Conservation (phyloP, 306 rosid genomes). For the Casuarina glauca region DNA sequence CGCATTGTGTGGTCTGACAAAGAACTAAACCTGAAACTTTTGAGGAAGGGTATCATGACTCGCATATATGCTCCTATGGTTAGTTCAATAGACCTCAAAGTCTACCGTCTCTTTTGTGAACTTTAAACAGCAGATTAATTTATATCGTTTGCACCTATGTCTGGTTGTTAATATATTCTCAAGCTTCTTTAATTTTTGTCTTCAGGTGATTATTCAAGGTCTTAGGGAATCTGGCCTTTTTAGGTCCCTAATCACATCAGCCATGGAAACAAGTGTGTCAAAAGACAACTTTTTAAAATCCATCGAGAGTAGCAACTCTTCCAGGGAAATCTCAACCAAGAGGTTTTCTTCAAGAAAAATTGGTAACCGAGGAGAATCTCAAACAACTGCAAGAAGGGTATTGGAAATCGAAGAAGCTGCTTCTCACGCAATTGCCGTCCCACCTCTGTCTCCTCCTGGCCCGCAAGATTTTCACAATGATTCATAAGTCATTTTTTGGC, state of each 20-base stretch:
- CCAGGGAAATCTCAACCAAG: constrained; percentile 46
- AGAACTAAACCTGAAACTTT: constrained; percentile 59
- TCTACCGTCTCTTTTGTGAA: constrained; percentile 16
- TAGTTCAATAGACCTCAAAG: constrained; percentile 24
- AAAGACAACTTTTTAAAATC: constrained; percentile 69
- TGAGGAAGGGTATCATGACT: constrained; percentile 82
- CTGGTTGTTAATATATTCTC: constrained; percentile 4
- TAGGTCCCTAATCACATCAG: constrained; percentile 61
- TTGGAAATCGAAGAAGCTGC: constrained; percentile 48
- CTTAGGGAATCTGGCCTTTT: constrained; percentile 80
- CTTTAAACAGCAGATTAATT: neutral
- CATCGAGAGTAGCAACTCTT: constrained; percentile 68
- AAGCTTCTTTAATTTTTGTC: constrained; percentile 18
- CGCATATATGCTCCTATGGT: constrained; percentile 90
- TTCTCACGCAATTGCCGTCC: constrained; percentile 56
- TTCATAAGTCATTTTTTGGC: constrained; percentile 16
- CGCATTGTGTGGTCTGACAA: constrained; percentile 84
- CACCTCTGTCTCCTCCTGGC: constrained; percentile 81
- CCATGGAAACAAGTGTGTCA: constrained; percentile 49
- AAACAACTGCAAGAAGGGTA: constrained; percentile 65
- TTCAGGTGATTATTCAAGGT: constrained; percentile 76
- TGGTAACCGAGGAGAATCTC: constrained; percentile 48
- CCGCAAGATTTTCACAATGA: constrained; percentile 33
- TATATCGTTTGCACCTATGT: neutral
- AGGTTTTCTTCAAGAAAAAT: constrained; percentile 59